These are phyloP conservation scores for Colletotrichum destructivum DNA, from an alignment of 2,329 filamentous ascomycete species.

Conservation along the genomic window DNA sequence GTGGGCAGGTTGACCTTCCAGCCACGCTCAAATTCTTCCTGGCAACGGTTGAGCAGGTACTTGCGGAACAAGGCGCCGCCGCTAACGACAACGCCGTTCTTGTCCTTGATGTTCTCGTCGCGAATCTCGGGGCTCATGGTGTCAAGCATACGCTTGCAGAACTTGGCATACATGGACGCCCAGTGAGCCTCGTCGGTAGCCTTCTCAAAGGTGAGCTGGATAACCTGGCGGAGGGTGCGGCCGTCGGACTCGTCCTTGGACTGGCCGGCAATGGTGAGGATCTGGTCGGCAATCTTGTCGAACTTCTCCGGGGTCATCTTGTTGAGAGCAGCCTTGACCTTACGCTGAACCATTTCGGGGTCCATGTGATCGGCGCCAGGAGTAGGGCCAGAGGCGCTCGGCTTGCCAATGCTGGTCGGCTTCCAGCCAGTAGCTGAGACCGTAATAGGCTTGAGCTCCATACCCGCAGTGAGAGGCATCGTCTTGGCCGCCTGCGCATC, in stretches of 20 bases:
- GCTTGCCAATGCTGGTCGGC: conserved; percentile 77
- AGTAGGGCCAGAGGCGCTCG: conserved; percentile 54
- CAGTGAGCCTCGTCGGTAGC: conserved; percentile 98
- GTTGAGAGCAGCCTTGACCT: conserved; percentile 98
- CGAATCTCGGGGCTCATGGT: conserved; percentile 95
- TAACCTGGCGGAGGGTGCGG: conserved; percentile 95
- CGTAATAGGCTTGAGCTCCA: conserved; percentile 85
- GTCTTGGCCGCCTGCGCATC: conserved; percentile 83
- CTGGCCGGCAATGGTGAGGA: conserved; percentile 91
- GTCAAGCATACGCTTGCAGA: conserved; percentile 97
- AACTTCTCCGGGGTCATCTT: conserved; percentile 99
- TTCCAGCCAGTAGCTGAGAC: conserved; percentile 89
- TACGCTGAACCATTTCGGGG: conserved; percentile 94
- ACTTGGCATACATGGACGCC: conserved; percentile 99
- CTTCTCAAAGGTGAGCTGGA: conserved; percentile 99
- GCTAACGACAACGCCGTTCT: conserved; percentile 87
- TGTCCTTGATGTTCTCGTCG: conserved; percentile 95
- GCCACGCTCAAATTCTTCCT: conserved; percentile 98
- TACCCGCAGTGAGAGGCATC: conserved; percentile 91
- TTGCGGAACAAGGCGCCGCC: conserved; percentile 97
- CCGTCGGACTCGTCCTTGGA: conserved; percentile 97
- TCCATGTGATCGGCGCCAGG: conserved; percentile 75
- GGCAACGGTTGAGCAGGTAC: conserved; percentile 97
- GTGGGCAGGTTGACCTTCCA: conserved; percentile 91
- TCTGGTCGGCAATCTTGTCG: conserved; percentile 93